A percentile compares a stretch with the other conserved stretches of the same genome.
phyloP scores from a whole-genome alignment of 176 grass and related monocot genomes.

The Juncus inflexus region DNA sequence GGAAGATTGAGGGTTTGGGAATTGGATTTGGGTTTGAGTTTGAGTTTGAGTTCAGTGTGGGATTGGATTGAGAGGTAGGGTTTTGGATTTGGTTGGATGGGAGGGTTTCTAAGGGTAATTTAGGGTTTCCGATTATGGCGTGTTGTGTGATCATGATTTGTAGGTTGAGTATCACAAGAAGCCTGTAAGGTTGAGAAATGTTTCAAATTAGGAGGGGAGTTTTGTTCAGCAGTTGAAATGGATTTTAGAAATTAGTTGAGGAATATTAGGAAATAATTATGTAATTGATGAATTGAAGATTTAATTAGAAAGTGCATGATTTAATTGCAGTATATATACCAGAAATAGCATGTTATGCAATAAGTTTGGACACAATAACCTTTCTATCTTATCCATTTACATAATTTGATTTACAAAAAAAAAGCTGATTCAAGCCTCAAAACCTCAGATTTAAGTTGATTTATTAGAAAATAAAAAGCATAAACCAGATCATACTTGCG shows the following conservation, averaged over 20 bases:
- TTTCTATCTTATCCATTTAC: no score
- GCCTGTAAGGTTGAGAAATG: slow-evolving; percentile 41
- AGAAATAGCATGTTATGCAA: no score
- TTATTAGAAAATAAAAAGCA: background rate
- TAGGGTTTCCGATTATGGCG: slow-evolving; percentile 54
- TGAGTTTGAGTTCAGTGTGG: slow-evolving; percentile 31
- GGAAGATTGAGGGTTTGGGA: slow-evolving; percentile 38
- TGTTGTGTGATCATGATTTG: slow-evolving; percentile 48
- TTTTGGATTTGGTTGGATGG: slow-evolving; percentile 8
- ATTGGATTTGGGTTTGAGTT: slow-evolving; percentile 33
- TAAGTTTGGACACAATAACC: no score
- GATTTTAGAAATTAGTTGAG: background rate
- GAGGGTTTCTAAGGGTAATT: slow-evolving; percentile 28
- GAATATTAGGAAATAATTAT: slow-evolving; percentile 3
- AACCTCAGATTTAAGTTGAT: background rate
- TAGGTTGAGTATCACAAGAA: slow-evolving; percentile 73
- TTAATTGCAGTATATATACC: no score
- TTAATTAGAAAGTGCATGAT: no score
- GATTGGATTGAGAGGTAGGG: slow-evolving; percentile 27
- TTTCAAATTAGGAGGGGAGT: background rate
- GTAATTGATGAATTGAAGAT: background rate
- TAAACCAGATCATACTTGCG: slow-evolving; percentile 44
- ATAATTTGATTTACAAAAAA: no score
- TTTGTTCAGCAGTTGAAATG: slow-evolving; percentile 1
- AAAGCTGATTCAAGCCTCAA: background rate